These are phyloP conservation scores for Colletotrichum camelliae DNA, from an alignment of 2,329 filamentous ascomycete genomes.

Conservation along the genomic window DNA sequence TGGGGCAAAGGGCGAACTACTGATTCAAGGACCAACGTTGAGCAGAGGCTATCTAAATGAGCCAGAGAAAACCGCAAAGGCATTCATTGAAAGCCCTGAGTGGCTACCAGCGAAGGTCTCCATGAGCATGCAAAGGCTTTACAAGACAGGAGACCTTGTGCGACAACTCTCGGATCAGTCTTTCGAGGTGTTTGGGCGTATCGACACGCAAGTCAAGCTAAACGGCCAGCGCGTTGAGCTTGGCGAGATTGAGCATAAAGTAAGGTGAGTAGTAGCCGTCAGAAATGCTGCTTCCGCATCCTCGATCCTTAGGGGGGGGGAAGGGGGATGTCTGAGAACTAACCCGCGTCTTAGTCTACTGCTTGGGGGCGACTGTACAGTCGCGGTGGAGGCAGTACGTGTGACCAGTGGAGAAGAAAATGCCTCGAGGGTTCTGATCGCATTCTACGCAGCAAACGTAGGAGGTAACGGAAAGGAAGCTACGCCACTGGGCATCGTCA, in stretches of 20 bases:
- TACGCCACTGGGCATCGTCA: neutral
- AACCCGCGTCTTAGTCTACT: neutral
- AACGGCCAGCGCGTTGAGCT: conserved; percentile 27
- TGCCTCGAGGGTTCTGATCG: neutral
- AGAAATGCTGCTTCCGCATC: neutral
- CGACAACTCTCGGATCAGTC: conserved; percentile 12
- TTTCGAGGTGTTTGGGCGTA: conserved; percentile 19
- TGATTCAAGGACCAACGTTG: conserved; percentile 62
- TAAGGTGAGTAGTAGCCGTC: neutral
- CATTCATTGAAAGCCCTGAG: conserved; percentile 46
- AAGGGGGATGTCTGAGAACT: accelerated
- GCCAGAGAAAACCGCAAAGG: conserved; percentile 45
- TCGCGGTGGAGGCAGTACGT: neutral
- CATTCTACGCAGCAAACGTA: neutral
- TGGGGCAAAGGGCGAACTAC: conserved; percentile 61
- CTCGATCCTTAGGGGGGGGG: neutral
- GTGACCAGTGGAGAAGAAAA: neutral
- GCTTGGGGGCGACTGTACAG: neutral
- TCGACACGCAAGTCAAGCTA: conserved; percentile 27
- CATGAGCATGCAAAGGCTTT: conserved; percentile 32
- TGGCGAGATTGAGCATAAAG: conserved; percentile 23
- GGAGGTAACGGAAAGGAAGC: neutral
- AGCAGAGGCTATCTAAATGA: conserved; percentile 57
- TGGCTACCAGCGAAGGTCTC: conserved; percentile 31
- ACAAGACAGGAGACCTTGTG: conserved; percentile 50